phyloP scores from a whole-genome alignment of 306 rosid species.

The Pueraria montana region DNA sequence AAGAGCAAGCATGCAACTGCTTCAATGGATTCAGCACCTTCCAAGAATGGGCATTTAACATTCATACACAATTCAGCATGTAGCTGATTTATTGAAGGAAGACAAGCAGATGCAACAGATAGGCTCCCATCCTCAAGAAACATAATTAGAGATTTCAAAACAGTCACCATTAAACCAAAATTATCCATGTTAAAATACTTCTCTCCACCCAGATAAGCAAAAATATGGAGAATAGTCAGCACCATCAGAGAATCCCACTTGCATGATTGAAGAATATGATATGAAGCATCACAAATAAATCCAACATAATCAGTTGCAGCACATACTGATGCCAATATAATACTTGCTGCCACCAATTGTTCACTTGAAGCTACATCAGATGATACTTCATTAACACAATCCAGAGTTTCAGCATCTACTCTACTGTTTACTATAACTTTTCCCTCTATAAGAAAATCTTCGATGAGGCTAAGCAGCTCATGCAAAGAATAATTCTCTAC shows the following conservation, averaged over 20 bases:
- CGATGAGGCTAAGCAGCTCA: slow-evolving; percentile 69
- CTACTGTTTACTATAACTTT: slow-evolving; percentile 49
- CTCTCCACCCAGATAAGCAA: slow-evolving; percentile 77
- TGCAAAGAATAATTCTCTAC: slow-evolving; percentile 60
- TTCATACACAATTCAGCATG: slow-evolving; percentile 54
- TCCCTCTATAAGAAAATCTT: slow-evolving; percentile 73
- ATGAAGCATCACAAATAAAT: slow-evolving; percentile 70
- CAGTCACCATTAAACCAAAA: slow-evolving; percentile 58
- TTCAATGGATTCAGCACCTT: slow-evolving; percentile 67
- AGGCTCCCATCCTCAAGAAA: slow-evolving; percentile 63
- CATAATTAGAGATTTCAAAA: slow-evolving; percentile 74
- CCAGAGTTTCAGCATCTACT: slow-evolving; percentile 49
- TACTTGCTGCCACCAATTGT: slow-evolving; percentile 79
- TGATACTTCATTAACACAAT: slow-evolving; percentile 51
- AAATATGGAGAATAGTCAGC: slow-evolving; percentile 76
- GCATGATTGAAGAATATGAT: slow-evolving; percentile 61
- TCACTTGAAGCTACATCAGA: slow-evolving; percentile 64
- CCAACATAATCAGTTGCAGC: slow-evolving; percentile 65
- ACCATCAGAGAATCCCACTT: slow-evolving; percentile 58
- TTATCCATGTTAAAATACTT: slow-evolving; percentile 57
- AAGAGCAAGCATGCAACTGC: slow-evolving; percentile 64
- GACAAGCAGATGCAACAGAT: slow-evolving; percentile 53
- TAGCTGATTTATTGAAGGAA: slow-evolving; percentile 54
- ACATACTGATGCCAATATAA: slow-evolving; percentile 78
- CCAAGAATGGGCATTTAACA: slow-evolving; percentile 71